Conservation (phyloP, 495 filamentous ascomycete genomes). For the Xylaria sp. region DNA sequence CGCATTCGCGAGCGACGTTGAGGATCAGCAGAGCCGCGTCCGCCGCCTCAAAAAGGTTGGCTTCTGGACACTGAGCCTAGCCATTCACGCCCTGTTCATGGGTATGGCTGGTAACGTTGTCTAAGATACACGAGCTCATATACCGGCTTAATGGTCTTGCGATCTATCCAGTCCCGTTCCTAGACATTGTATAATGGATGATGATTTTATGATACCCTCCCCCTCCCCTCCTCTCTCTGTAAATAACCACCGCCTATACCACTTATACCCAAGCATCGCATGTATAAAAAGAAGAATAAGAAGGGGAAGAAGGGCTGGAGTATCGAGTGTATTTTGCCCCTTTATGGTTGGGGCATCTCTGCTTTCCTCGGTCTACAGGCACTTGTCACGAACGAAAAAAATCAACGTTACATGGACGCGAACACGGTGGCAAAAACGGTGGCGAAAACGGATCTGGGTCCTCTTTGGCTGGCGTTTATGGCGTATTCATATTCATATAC, state of each 20-base stretch:
- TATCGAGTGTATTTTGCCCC: not conserved
- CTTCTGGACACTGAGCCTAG: conserved; percentile 90
- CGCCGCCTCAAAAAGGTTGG: conserved; percentile 94
- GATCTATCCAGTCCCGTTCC: not conserved
- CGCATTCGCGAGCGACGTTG: conserved; percentile 87
- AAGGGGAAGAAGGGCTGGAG: not conserved
- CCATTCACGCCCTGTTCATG: conserved; percentile 92
- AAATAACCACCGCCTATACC: conserved; percentile 8
- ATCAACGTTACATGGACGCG: not conserved
- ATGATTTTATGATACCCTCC: conserved; percentile 15
- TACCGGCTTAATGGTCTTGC: not conserved
- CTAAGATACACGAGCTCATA: conserved; percentile 30
- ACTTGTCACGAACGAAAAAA: not conserved
- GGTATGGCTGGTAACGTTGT: conserved; percentile 87
- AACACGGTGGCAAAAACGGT: not conserved
- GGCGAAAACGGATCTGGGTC: not conserved
- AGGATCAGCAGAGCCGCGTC: conserved; percentile 82
- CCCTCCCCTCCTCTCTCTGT: conserved; percentile 2
- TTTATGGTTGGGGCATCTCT: not conserved
- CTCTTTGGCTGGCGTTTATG: conserved; percentile 19
- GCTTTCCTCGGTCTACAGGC: not conserved
- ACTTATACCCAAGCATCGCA: not conserved
- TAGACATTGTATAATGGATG: not conserved
- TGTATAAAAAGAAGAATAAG: conserved; percentile 13
- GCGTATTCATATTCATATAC: conserved; percentile 1